Percentiles rank a stretch among this genome's conserved stretches.
phyloP scores from a whole-genome alignment of 179 eudicot genomes.

The Heliamphora pulchella region DNA sequence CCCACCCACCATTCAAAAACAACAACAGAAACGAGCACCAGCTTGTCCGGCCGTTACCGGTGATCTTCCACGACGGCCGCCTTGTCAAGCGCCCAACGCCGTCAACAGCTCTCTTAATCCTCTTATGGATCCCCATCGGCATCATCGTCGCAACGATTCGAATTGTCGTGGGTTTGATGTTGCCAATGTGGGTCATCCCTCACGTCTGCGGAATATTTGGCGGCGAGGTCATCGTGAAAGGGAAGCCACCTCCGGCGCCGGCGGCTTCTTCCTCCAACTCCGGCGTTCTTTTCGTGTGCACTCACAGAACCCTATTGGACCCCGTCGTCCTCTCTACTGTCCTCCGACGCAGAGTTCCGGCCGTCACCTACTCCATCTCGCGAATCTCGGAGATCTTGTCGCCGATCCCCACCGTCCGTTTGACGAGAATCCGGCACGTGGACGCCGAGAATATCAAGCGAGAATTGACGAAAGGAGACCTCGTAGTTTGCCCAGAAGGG shows the following conservation, averaged over 20 bases:
- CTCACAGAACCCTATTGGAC: constrained; percentile 85
- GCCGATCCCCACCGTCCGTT: constrained; percentile 74
- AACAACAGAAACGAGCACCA: constrained; percentile 16
- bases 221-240: constrained; percentile 54
- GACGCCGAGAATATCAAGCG: constrained; percentile 54
- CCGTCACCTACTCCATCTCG: constrained; percentile 84
- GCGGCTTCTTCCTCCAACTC: constrained; percentile 20
- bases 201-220: constrained; percentile 47
- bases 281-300: constrained; percentile 84
- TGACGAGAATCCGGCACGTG: constrained; percentile 64
- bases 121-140: constrained; percentile 79
- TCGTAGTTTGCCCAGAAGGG: constrained; percentile 87
- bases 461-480: constrained; percentile 50
- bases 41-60: constrained; percentile 60
- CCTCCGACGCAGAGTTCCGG: constrained; percentile 62
- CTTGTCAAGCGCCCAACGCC: constrained; percentile 78
- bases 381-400: constrained; percentile 69
- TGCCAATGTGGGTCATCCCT: constrained; percentile 76
- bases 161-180: constrained; percentile 34
- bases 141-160: constrained; percentile 56
- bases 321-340: constrained; percentile 77
- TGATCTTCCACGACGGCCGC: constrained; percentile 95
- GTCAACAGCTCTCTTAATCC: constrained; percentile 49
- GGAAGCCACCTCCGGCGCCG: constrained; percentile 61
- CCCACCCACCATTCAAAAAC: constrained; percentile 41